Evolutionary conservation across 768 basidiomycete genomes (phyloP), one percentile per base, ranked within the genome.

Genomic region (Mrakia frigida): DNA sequence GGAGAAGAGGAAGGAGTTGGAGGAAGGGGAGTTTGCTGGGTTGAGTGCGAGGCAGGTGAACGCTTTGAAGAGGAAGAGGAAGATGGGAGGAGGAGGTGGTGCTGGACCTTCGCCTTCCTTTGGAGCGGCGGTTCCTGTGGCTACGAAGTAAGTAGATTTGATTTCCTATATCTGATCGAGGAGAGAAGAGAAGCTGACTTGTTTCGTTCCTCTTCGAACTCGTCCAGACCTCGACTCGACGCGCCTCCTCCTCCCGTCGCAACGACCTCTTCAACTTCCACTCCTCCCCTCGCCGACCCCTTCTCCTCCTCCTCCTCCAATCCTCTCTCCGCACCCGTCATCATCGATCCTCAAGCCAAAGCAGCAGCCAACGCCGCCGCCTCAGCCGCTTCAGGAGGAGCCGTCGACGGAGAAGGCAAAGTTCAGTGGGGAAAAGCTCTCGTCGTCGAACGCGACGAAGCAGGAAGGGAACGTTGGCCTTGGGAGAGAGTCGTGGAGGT

Each of bases 1-100:
- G 14, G 81, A 82, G 46, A 77, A 78, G 6, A 77, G 73, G 50
- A 43, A 53, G 18, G 39, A 71, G 37, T 59, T 35, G 63, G 70
- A 75, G 33, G 63, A 75, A 41, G 43, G 75, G 7, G 79, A 79
- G 23, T 83, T 83, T 70, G 82, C 81, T 11, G 87, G 87, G 9
- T 85, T 98, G 63, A 97, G 94, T 43, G 93, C 94, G 16, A 89
- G 97, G 73, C 96, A 98, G 83, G 89, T 92, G 43, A 97, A 97
- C 82, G 88, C 95, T 67, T 85, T 98, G 43, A 99, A 99, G 83
- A 88, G 97, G 39, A 98, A 98, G 82, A 91, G 95, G 74, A 97
- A 95, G 81, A 87, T 87, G 5, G 94, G 93, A 16, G 5, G 60
- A 77, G 41, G 50, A 68, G 63, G 31, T 56, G 21, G 46, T 28